Percentiles rank a stretch among this genome's conserved stretches.
Conservation (phyloP, 768 basidiomycete genomes). For the Podaxis carcinomalis region DNA sequence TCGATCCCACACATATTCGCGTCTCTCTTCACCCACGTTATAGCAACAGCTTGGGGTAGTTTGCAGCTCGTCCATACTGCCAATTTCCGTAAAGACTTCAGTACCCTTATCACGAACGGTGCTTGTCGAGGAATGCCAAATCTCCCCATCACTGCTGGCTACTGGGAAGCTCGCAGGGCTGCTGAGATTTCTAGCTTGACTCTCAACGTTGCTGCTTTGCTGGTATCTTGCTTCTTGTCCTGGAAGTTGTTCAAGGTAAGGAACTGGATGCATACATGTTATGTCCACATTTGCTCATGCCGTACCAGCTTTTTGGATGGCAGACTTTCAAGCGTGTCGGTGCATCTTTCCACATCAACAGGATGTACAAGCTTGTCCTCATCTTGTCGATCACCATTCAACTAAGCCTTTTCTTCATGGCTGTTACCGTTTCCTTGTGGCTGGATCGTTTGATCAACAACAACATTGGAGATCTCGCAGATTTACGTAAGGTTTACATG, state of each 20-base stretch:
- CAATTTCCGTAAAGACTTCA: conserved; percentile 53
- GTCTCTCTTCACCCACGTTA: conserved; percentile 65
- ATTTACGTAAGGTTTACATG: conserved; percentile 46
- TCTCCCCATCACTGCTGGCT: conserved; percentile 43
- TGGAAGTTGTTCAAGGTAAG: conserved; percentile 72
- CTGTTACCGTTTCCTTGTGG: conserved; percentile 67
- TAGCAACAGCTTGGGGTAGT: conserved; percentile 70
- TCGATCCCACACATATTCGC: conserved; percentile 81
- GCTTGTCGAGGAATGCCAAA: conserved; percentile 50
- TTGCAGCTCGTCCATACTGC: conserved; percentile 63
- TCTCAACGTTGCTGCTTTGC: conserved; percentile 55
- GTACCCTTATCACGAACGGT: conserved; percentile 53
- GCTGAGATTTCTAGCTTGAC: conserved; percentile 66
- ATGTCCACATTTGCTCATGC: conserved; percentile 26
- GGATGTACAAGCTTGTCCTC: conserved; percentile 70
- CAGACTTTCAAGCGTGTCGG: conserved; percentile 87
- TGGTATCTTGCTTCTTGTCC: conserved; percentile 60
- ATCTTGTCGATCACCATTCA: conserved; percentile 69
- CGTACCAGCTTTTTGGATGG: conserved; percentile 58
- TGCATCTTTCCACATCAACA: conserved; percentile 68
- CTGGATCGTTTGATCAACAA: conserved; percentile 72
- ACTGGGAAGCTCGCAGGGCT: conserved; percentile 56
- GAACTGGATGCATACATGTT: neutral
- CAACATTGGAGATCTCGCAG: conserved; percentile 50
- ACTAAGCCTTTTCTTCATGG: conserved; percentile 75